Base-by-base conservation (phyloP, 1,139 yeast genomes). In the Hemisphaericaspora xylofermentans region DNA sequence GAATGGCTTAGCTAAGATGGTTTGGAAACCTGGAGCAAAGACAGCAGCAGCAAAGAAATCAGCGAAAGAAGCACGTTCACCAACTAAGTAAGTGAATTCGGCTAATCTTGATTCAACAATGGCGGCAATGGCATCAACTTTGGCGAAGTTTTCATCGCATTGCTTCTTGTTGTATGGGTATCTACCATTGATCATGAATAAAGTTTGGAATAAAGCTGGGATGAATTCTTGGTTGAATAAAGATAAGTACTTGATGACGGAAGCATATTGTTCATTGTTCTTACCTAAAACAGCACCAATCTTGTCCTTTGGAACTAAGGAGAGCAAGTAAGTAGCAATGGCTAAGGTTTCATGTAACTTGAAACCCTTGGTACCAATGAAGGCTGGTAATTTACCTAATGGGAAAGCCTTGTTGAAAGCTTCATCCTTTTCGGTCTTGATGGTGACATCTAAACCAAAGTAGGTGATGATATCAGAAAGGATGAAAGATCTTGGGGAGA, bases 61-160 rank as follows among this genome's bases (percentile, higher is more conserved):
- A 60, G 97, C 98, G 51, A 84, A 64, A 43, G 97, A 74, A 58
- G 87, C 60, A 73, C 93, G 80, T 75, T 91, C 97, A 63, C 95
- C 94, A 58, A 84, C 97, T 64, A 93, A 80, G 76, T 78, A 93
- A 50, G 97, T 88, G 82, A 76, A 78, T 60, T 81, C 77, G 50
- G 72, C 63, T 60, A 93, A 78, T 75, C 89, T 80, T 38, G 67
- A 61, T 71, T 86, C 94, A 50, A 74, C 66, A 44, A 82, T 54
- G 43, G 64, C 59, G 48, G 72, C 66, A 48, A 73, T 58, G 38
- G 54, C 54, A 41, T 71, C 76, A 40, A 77, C 53, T 41, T 58
- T 57, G 27, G 54, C 75, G 35, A 52, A 50, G 46, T 75, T 74
- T 38, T 78, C 78, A 50, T 88, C 95, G 49, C 80, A 81, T 43